phyloP scores from a whole-genome alignment of 805 yeast species.

The Blastobotrys mokoenaii region DNA sequence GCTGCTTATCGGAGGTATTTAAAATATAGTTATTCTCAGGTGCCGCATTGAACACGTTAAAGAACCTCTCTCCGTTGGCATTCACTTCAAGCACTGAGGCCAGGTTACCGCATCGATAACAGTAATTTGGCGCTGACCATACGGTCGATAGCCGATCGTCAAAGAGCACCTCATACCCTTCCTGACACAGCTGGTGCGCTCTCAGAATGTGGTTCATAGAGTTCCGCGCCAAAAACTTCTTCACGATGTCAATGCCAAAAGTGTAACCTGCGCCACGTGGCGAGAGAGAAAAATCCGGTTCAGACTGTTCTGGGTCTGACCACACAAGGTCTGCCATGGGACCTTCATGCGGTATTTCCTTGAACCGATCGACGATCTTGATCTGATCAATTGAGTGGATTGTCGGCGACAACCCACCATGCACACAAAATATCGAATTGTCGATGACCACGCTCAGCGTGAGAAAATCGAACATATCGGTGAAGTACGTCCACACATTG shows the following conservation, averaged over 20 bases:
- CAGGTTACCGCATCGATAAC: conserved; percentile 93
- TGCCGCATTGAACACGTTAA: conserved; percentile 94
- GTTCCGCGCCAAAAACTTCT: conserved; percentile 73
- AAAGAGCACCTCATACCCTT: conserved; percentile 90
- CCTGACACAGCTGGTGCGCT: conserved; percentile 95
- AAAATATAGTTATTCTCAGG: conserved; percentile 62
- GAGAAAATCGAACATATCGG: conserved; percentile 87
- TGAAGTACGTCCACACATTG: conserved; percentile 79
- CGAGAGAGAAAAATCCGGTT: conserved; percentile 69
- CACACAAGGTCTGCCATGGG: conserved; percentile 99
- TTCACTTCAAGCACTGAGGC: conserved; percentile 93
- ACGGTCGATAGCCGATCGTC: conserved; percentile 88
- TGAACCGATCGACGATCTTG: conserved; percentile 78
- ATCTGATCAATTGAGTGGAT: conserved; percentile 92
- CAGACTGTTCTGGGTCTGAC: conserved; percentile 93
- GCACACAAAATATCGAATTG: conserved; percentile 85
- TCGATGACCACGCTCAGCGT: conserved; percentile 87
- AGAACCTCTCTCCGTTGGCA: conserved; percentile 56
- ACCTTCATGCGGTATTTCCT: conserved; percentile 97
- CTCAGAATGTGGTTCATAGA: conserved; percentile 72
- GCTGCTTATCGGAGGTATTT: not conserved
- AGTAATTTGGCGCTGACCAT: conserved; percentile 98
- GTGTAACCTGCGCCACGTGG: conserved; percentile 98
- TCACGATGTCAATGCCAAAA: conserved; percentile 85
- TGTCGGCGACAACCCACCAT: conserved; percentile 94